These are phyloP conservation scores for Helianthus annuus DNA, from an alignment of 129 eudicot species.

Conservation along the genomic window DNA sequence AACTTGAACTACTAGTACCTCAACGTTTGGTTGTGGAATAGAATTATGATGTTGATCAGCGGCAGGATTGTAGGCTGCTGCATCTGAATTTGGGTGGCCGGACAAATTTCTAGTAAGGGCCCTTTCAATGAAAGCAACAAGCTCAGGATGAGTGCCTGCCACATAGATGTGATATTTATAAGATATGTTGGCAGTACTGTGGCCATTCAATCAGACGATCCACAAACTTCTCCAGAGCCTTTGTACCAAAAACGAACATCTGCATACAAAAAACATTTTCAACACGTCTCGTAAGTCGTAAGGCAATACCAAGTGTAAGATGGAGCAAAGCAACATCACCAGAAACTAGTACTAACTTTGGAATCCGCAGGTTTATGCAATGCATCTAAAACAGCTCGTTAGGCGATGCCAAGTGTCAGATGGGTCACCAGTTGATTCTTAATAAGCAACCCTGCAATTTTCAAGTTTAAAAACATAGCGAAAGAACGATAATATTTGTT, in stretches of 20 bases:
- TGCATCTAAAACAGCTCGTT: conserved; percentile 91
- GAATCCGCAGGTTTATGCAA: conserved; percentile 92
- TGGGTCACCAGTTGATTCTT: conserved; percentile 91
- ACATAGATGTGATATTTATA: conserved; percentile 91
- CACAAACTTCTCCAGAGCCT: conserved; percentile 85
- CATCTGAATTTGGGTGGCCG: conserved; percentile 66
- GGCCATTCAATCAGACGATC: conserved; percentile 98
- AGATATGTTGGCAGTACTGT: conserved; percentile 91
- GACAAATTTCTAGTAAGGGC: conserved; percentile 69
- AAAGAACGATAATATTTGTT: neutral
- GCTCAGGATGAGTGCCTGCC: conserved; percentile 71
- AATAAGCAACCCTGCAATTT: conserved; percentile 75
- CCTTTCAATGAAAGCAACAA: conserved; percentile 74
- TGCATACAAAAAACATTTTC: conserved; percentile 31
- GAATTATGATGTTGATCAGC: conserved; percentile 57
- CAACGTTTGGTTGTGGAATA: conserved; percentile 45
- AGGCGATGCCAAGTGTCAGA: conserved; percentile 83
- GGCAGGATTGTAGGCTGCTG: conserved; percentile 45
- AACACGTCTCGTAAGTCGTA: neutral
- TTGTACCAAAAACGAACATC: conserved; percentile 96
- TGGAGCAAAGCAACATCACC: neutral
- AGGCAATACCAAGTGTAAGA: no score
- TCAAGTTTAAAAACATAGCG: neutral
- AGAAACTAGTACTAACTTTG: conserved; percentile 51
- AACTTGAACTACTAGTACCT: conserved; percentile 41